Percentiles rank a stretch among this genome's conserved stretches.
Conservation (phyloP, 768 basidiomycete species). For the Panus rudis region DNA sequence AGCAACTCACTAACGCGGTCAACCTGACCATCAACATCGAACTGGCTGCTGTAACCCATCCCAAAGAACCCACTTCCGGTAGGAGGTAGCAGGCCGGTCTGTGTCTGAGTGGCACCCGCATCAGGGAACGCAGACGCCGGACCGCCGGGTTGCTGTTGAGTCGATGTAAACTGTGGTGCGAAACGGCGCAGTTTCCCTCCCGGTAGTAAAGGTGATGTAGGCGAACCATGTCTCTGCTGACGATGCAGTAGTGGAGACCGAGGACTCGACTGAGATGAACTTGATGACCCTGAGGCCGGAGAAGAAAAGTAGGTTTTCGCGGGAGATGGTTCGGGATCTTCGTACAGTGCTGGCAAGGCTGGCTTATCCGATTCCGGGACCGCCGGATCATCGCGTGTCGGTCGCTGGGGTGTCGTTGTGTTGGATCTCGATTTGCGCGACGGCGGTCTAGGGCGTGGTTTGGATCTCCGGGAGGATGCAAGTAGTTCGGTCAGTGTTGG, state of each 20-base stretch:
- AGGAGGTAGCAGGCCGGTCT: not conserved
- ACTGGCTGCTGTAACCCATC: constrained; percentile 50
- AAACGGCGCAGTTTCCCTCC: constrained; percentile 26
- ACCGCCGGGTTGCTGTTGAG: constrained; percentile 19
- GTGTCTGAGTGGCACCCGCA: constrained; percentile 2
- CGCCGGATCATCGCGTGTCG: not conserved
- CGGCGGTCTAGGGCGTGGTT: constrained; percentile 23
- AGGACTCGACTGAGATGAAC: too few relatives aligned
- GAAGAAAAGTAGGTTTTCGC: constrained; percentile 32
- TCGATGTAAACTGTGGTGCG: constrained; percentile 30
- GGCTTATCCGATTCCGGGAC: not conserved
- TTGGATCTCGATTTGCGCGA: constrained; percentile 17
- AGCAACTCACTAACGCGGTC: constrained; percentile 47
- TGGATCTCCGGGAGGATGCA: constrained; percentile 34
- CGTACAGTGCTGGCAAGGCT: constrained; percentile 3
- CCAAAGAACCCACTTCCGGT: constrained; percentile 26
- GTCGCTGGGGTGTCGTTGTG: constrained; percentile 6
- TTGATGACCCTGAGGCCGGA: constrained; percentile 28
- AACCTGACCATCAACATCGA: constrained; percentile 48
- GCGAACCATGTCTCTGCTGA: constrained; percentile 26
- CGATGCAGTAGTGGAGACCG: constrained; percentile 18
- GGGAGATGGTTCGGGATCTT: constrained; percentile 20
- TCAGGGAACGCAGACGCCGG: constrained; percentile 9
- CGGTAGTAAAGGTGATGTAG: constrained; percentile 27
- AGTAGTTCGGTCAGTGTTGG: constrained; percentile 39